Percentiles rank a stretch among this genome's conserved stretches.
Evolutionary conservation across 2,329 filamentous ascomycete species (phyloP).

Genomic region (Sordariomycetes sp.): DNA sequence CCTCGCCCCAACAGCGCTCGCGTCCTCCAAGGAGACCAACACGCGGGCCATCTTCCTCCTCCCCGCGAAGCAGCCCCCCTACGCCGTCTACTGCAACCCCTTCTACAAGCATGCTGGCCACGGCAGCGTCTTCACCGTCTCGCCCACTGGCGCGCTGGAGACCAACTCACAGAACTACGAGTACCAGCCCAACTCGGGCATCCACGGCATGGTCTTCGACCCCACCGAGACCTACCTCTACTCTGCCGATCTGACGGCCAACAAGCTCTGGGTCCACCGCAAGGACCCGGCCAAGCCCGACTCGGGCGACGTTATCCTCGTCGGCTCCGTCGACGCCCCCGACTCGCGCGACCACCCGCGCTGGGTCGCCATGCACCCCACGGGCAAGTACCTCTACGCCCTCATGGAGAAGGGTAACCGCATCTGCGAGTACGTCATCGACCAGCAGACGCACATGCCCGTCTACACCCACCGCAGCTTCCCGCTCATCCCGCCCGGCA

Average conservation of each 20-base stretch:
- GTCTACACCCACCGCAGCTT: conserved; percentile 66
- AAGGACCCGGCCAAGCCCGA: conserved; percentile 22
- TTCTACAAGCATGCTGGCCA: conserved; percentile 79
- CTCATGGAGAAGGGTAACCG: conserved; percentile 86
- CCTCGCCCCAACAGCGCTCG: conserved; percentile 37
- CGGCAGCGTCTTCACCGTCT: conserved; percentile 62
- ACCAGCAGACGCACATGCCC: conserved; percentile 58
- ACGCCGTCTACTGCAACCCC: conserved; percentile 77
- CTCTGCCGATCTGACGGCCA: conserved; percentile 64
- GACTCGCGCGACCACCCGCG: conserved; percentile 63
- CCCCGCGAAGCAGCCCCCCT: conserved; percentile 63
- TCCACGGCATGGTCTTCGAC: conserved; percentile 76
- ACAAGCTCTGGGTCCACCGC: conserved; percentile 81
- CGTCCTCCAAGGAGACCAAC: conserved; percentile 57
- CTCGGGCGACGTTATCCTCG: conserved; percentile 49
- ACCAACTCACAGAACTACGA: conserved; percentile 60
- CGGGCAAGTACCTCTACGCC: conserved; percentile 67
- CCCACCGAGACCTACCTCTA: conserved; percentile 62
- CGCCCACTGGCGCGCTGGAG: conserved; percentile 40
- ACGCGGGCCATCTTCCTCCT: conserved; percentile 84
- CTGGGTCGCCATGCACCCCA: conserved; percentile 76
- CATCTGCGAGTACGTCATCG: conserved; percentile 69
- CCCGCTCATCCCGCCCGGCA: conserved; percentile 68
- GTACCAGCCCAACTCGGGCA: conserved; percentile 56
- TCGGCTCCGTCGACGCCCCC: conserved; percentile 63